Conservation (phyloP, 2,329 filamentous ascomycete species). For the Pyrenochaeta sp. region DNA sequence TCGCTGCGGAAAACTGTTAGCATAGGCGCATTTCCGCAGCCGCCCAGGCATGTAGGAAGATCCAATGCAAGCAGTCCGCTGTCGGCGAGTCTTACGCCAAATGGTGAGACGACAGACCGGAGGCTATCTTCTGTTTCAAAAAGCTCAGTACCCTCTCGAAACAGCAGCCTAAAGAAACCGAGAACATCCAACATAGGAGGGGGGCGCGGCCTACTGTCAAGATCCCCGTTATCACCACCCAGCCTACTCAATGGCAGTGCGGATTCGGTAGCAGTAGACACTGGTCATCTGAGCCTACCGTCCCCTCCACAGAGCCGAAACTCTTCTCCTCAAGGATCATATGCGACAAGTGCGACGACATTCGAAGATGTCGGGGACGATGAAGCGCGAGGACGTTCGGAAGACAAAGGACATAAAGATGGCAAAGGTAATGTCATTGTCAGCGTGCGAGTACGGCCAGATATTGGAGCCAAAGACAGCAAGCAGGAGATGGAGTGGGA, state of each 20-base stretch:
- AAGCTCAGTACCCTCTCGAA: slow-evolving; percentile 38
- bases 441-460: slow-evolving; percentile 91
- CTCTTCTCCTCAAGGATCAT: slow-evolving; percentile 91
- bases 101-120: slow-evolving; percentile 43
- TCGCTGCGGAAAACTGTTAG: slow-evolving; percentile 86
- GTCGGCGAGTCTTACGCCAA: slow-evolving; percentile 57
- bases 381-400: slow-evolving; percentile 60
- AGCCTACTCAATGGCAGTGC: slow-evolving; percentile 82
- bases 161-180: slow-evolving; percentile 57
- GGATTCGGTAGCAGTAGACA: slow-evolving; percentile 76
- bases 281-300: slow-evolving; percentile 73
- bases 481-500: slow-evolving; percentile 85
- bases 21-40: slow-evolving; percentile 92
- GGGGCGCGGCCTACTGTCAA: slow-evolving; percentile 40
- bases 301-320: slow-evolving; percentile 89
- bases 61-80: slow-evolving; percentile 62
- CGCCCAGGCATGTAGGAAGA: slow-evolving; percentile 71
- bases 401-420: slow-evolving; percentile 63
- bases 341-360: slow-evolving; percentile 85
- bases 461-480: slow-evolving; percentile 70
- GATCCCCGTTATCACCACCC: slow-evolving; percentile 63
- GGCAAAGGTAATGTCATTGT: slow-evolving; percentile 95
- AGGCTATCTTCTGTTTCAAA: slow-evolving; percentile 40
- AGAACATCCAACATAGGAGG: slow-evolving; percentile 51
- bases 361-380: slow-evolving; percentile 81